Evolutionary conservation across 2,329 filamentous ascomycete genomes (phyloP).

Genomic region (Cadophora sp.): DNA sequence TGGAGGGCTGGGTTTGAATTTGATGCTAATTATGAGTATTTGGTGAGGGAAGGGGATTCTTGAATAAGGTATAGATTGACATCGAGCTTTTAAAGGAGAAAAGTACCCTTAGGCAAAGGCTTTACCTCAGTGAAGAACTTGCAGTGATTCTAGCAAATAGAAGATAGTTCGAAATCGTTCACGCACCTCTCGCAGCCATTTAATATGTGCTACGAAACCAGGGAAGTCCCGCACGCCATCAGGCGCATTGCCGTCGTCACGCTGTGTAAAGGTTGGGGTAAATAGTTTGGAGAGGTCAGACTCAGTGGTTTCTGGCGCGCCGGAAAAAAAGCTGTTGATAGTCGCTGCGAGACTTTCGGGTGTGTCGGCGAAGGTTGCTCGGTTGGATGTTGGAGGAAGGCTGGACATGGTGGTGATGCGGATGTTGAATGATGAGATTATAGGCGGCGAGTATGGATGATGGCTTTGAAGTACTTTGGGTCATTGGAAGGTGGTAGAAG

Average conservation of each 20-base stretch:
- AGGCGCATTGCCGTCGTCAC: background rate
- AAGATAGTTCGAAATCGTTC: no score
- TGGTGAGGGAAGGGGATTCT: no score
- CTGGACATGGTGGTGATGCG: background rate
- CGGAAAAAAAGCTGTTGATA: constrained; percentile 16
- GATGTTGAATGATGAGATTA: background rate
- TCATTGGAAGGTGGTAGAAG: no score
- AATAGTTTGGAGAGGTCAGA: constrained; percentile 14
- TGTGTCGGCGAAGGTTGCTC: constrained; percentile 13
- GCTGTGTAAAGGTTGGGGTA: constrained; percentile 16
- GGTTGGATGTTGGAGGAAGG: background rate
- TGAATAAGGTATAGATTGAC: no score
- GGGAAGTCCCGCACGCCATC: constrained; percentile 1
- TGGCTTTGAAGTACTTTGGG: no score
- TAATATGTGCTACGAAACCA: constrained; percentile 1
- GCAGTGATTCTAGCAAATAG: no score
- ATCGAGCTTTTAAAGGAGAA: no score
- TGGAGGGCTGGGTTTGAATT: no score
- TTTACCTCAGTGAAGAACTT: no score
- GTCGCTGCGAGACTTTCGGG: background rate
- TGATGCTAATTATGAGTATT: no score
- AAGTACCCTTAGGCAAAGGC: no score
- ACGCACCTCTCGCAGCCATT: background rate
- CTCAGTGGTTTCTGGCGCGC: constrained; percentile 6
- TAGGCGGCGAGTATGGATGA: no score